Base-by-base conservation (phyloP, 163 green algal genomes). In the Trebouxiophyceae sp. region DNA sequence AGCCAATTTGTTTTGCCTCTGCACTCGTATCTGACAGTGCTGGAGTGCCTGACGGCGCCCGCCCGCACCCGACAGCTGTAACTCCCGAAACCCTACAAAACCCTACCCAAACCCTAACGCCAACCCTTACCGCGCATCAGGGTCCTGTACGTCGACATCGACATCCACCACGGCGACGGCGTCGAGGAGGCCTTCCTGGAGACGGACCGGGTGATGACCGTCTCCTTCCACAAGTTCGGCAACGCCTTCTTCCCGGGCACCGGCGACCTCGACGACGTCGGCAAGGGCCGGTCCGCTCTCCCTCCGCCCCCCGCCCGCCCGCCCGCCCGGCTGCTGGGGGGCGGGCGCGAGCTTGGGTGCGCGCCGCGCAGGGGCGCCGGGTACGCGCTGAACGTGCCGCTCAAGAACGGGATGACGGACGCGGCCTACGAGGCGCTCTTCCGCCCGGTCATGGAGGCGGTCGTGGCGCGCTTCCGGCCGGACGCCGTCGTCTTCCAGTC, bases 201-300 rank as follows among this genome's bases (percentile, higher is more conserved):
- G 19, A 96, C 89, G 0, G 89, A 96, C 77, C 76, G 89, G 5
- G 88, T 96, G 47, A 96, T 96, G 89, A 67, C 68, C 26, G 79
- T 86, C 50, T 87, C 70, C 26, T 96, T 96, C 71, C 90, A 96
- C 84, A 94, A 94, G 79, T 95, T 92, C 57, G 91, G 90, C 47
- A 90, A 96, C 77, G n/a, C n/a, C n/a, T 97, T 96, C 69, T 97
- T 97, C 72, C 91, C 91, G 2, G 91, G 91, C 54, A 95, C 90
- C 0, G 90, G 91, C 30, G 83, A 83, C 5, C 60, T 91, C 24
- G 78, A 85, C 46, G 85, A 91, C 68, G 74, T 87, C 6, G 84
- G 85, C n/a, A n/a, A n/a, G n/a, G n/a, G n/a, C n/a, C n/a, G n/a
- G n/a, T n/a, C n/a, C n/a, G n/a, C n/a, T n/a, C n/a, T n/a, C n/a